Conservation (phyloP, 176 grass and related monocot genomes). For the Olyra latifolia region DNA sequence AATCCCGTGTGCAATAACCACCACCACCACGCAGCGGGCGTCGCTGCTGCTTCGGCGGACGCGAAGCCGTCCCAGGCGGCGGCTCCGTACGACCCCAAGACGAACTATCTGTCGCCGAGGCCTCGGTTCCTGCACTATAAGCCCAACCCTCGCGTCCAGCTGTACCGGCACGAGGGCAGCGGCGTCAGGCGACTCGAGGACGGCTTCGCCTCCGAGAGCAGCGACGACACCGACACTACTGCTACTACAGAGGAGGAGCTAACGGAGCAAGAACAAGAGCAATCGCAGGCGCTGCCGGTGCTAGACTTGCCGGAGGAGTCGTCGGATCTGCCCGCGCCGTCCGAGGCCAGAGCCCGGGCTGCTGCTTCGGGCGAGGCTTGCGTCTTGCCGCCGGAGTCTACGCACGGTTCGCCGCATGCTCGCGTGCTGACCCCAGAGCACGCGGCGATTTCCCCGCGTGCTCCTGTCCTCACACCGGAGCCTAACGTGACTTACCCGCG, state of each 20-base stretch:
- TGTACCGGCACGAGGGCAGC: conserved; percentile 14
- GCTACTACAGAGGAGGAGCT: conserved; percentile 28
- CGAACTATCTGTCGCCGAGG: conserved; percentile 85
- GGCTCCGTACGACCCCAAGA: conserved; percentile 80
- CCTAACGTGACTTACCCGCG: background rate
- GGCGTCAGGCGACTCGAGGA: conserved; percentile 48
- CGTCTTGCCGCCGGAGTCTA: background rate
- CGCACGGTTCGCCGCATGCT: background rate
- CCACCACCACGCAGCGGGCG: background rate
- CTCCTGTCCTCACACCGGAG: background rate
- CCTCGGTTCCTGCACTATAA: conserved; percentile 86
- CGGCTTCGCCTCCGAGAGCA: conserved; percentile 60
- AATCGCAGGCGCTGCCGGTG: background rate
- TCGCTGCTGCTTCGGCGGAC: conserved; percentile 11
- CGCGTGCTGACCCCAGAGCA: background rate
- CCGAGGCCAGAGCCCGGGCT: background rate
- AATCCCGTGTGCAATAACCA: background rate
- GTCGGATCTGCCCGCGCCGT: background rate
- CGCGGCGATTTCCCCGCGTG: background rate
- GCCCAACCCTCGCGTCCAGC: conserved; percentile 62
- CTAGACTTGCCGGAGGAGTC: background rate
- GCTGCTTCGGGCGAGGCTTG: background rate
- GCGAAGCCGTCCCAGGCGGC: conserved; percentile 7
- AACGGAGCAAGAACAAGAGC: conserved; percentile 30
- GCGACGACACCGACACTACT: conserved; percentile 38